These are phyloP conservation scores for Pichia eremophila DNA, from an alignment of 805 yeast species.

Conservation along the genomic window DNA sequence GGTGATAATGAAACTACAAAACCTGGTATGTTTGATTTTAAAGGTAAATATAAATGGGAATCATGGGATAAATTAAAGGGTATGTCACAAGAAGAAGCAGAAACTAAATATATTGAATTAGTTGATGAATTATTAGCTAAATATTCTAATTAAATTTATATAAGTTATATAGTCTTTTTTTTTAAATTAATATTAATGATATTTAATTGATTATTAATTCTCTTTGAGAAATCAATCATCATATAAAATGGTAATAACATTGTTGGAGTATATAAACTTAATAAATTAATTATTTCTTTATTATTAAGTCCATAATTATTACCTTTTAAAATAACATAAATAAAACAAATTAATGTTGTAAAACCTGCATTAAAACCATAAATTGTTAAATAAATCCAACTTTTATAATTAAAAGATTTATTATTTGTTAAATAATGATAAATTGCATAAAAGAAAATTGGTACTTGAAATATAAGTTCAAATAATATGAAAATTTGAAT, in stretches of 20 bases:
- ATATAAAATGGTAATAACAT: constrained; percentile 54
- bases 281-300: constrained; percentile 33
- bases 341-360: constrained; percentile 68
- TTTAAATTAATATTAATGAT: neutral
- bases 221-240: constrained; percentile 32
- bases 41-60: constrained; percentile 97
- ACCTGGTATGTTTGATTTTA: constrained; percentile 89
- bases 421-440: constrained; percentile 15
- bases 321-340: constrained; percentile 31
- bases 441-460: constrained; percentile 53
- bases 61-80: constrained; percentile 91
- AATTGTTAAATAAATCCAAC: constrained; percentile 30
- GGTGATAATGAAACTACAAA: constrained; percentile 85
- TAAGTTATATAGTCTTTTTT: neutral
- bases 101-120: constrained; percentile 61
- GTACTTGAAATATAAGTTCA: constrained; percentile 72
- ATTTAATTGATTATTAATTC: constrained; percentile 5
- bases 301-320: constrained; percentile 31
- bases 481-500: constrained; percentile 57
- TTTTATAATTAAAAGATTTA: constrained; percentile 13
- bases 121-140: constrained; percentile 55
- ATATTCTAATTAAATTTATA: constrained; percentile 18
- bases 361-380: constrained; percentile 80
- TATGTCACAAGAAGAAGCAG: constrained; percentile 82
- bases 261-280: constrained; percentile 60